These are phyloP conservation scores for Vicia sativa DNA, from an alignment of 306 rosid species.

Conservation along the genomic window DNA sequence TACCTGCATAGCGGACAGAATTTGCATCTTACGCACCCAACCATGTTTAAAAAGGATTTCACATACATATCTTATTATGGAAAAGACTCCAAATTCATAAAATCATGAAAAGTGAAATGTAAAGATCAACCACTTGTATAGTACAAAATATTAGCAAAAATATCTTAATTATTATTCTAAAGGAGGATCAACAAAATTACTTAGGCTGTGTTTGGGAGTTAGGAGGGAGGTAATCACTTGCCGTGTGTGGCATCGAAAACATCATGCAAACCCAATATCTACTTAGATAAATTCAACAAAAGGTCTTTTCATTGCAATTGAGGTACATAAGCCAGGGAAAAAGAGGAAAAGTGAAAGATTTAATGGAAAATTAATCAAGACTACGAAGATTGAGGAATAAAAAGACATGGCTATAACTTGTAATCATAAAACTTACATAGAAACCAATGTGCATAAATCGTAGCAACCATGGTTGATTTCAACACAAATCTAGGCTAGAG, in stretches of 20 bases:
- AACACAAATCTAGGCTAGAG: slow-evolving; percentile 22
- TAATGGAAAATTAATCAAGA: background rate
- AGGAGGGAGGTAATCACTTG: background rate
- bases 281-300: background rate
- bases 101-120: background rate
- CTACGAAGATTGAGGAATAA: background rate
- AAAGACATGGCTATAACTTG: background rate
- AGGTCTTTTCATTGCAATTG: no score
- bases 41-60: slow-evolving; percentile 29
- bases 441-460: slow-evolving; percentile 13
- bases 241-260: background rate
- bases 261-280: slow-evolving; percentile 11
- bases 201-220: no score
- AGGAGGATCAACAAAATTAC: no score
- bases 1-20: slow-evolving; percentile 37
- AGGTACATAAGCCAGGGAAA: no score
- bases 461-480: background rate
- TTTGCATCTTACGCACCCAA: background rate
- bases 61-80: background rate
- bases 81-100: slow-evolving; percentile 18
- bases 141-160: no score
- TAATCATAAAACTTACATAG: slow-evolving; percentile 23
- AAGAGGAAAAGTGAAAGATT: no score
- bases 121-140: background rate
- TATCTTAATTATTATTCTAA: no score